Conservation (phyloP, 768 basidiomycete species). For the Porphyrellus cyaneotinctus region DNA sequence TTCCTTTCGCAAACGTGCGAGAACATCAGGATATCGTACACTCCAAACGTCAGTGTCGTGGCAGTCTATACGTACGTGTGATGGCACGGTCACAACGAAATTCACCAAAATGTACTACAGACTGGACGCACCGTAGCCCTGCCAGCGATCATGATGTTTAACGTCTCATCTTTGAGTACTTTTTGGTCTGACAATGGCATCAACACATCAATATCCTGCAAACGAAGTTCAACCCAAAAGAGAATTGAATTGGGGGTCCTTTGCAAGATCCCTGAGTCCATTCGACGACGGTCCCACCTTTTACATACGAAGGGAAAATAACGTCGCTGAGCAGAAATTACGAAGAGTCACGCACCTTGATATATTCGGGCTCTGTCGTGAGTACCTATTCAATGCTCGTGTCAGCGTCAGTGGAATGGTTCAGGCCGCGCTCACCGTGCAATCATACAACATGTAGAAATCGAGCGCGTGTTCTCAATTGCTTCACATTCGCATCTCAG, state of each 20-base stretch:
- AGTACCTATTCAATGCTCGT: constrained; percentile 25
- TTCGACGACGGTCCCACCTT: constrained; percentile 30
- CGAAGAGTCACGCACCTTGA: constrained; percentile 29
- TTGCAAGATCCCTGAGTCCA: too few species aligned
- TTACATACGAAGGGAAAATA: constrained; percentile 31
- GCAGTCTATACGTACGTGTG: constrained; percentile 23
- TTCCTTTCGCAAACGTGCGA: constrained; percentile 50
- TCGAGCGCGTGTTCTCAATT: constrained; percentile 23
- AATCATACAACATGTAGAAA: constrained; percentile 24
- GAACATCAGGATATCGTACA: constrained; percentile 47
- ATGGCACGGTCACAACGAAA: not conserved
- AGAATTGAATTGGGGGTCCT: constrained; percentile 24
- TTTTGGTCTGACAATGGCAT: constrained; percentile 20
- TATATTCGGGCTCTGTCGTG: constrained; percentile 37
- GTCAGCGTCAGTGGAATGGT: not conserved
- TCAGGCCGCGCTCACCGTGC: constrained; percentile 15
- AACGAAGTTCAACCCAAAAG: constrained; percentile 23
- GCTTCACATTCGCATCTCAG: constrained; percentile 7
- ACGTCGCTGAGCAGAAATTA: not conserved
- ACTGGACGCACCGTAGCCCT: constrained; percentile 41
- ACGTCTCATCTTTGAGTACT: constrained; percentile 22
- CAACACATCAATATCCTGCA: not conserved
- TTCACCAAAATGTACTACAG: not conserved
- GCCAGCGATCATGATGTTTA: constrained; percentile 31
- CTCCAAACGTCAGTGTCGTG: constrained; percentile 32